Base-by-base conservation (phyloP, 805 yeast species). In the Cyberlindnera amylophila region DNA sequence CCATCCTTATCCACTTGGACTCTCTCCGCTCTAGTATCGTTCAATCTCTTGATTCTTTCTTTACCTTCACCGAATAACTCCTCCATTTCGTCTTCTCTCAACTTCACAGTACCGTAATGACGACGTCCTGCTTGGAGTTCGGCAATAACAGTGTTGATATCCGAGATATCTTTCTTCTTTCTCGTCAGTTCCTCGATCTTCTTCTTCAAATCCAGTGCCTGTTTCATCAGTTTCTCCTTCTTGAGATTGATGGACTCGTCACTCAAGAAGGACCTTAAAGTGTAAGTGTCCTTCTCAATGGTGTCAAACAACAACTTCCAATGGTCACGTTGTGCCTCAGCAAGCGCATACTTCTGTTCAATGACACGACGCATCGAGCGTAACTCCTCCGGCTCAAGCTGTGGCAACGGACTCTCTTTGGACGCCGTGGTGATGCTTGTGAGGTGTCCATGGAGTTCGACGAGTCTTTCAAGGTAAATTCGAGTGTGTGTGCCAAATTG, bases 151-250 rank as follows among this genome's bases (percentile, higher is more conserved):
- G 23, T 32, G 32, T 53, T 54, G 23, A 54, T 39, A 1, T 50
- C 51, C 12, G 34, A 33, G 11, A 54, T 41, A 27, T 54, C 59
- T 3, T 17, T 18, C 24, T 42, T 42, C 38, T 50, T 52, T 36
- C 36, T 46, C 8, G 37, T 41, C 4, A 54, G 39, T 31, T 44
- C 49, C 6, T 46, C 53, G 5, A 42, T 44, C 12, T 39, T 44
- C 36, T 41, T 46, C 41, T 46, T 47, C 26, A 49, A 36, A 10
- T 37, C 29, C 36, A 47, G 28, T 17, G 42, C 23, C n/a, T 33
- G 37, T 26, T 44, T 51, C 38, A 42, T 26, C 9, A 47, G 32
- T 24, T 39, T 46, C 18, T 44, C 57, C 13, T 27, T 34, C 17
- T 34, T 24, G 9, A 36, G 32, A 5, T 32, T 28, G 8, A 48